Evolutionary conservation across 2,329 filamentous ascomycete species (phyloP).

Genomic region (Fusarium virguliforme): DNA sequence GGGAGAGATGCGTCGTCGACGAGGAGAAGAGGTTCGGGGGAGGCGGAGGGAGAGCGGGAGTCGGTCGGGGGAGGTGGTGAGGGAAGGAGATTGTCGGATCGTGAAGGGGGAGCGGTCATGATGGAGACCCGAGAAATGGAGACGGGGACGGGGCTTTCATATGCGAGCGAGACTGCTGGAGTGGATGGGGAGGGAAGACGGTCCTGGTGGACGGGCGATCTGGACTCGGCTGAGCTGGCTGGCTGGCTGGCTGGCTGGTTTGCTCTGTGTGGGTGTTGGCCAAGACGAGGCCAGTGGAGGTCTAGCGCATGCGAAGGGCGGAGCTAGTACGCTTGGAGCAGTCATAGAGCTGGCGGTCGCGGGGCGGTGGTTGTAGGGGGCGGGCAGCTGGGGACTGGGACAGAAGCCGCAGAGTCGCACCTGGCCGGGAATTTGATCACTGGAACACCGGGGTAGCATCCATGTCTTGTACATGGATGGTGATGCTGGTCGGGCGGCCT

Average conservation of each 20-base stretch:
- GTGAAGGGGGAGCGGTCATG: conserved; percentile 47
- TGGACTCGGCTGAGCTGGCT: conserved; percentile 24
- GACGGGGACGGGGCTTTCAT: conserved; percentile 48
- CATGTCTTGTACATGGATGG: neutral
- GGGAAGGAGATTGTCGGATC: conserved; percentile 35
- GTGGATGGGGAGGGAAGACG: conserved; percentile 12
- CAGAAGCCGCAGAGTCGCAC: conserved; percentile 13
- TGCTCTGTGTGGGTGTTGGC: conserved; percentile 17
- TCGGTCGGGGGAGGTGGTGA: conserved; percentile 30
- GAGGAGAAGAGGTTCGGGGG: conserved; percentile 30
- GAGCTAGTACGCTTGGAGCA: conserved; percentile 37
- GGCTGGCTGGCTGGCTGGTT: conserved; percentile 29
- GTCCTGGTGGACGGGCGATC: conserved; percentile 27
- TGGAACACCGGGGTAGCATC: conserved; percentile 29
- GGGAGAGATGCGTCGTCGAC: conserved; percentile 28
- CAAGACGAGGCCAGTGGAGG: conserved; percentile 38
- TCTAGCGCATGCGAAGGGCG: conserved; percentile 45
- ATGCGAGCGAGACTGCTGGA: conserved; percentile 35
- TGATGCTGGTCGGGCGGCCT: neutral
- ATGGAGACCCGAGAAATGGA: conserved; percentile 44
- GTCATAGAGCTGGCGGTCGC: conserved; percentile 25
- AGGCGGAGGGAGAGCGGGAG: conserved; percentile 30
- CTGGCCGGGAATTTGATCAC: conserved; percentile 23
- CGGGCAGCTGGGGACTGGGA: conserved; percentile 13
- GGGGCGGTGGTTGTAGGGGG: conserved; percentile 19